Conservation (phyloP, 164 flowering plant genomes). For the Paratinospora sagittata region DNA sequence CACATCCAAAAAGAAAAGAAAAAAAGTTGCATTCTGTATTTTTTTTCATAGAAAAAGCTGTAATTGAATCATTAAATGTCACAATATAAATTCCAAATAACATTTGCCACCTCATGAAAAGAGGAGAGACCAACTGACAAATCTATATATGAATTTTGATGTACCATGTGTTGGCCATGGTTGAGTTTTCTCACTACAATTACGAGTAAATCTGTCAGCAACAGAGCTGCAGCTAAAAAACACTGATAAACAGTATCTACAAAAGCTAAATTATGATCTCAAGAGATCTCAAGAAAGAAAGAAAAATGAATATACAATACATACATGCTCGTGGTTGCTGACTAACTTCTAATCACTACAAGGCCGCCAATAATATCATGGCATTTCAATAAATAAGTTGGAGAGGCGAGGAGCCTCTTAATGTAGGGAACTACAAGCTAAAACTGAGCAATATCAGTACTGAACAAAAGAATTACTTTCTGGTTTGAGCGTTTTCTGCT, state of each 20-base stretch:
- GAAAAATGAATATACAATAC: slow-evolving; percentile 6
- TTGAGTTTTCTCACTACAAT: too few relatives aligned
- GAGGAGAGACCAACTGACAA: background rate
- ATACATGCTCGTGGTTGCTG: slow-evolving; percentile 5
- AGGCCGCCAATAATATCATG: background rate
- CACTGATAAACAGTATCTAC: background rate
- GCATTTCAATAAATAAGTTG: background rate
- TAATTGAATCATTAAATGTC: too few relatives aligned
- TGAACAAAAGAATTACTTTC: slow-evolving; percentile 4
- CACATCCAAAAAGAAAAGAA: too few relatives aligned
- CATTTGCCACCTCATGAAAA: background rate
- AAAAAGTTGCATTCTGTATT: too few relatives aligned
- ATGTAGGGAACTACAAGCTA: background rate
- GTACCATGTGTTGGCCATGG: background rate
- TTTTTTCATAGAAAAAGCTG: too few relatives aligned
- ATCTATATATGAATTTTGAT: background rate
- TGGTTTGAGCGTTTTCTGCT: background rate
- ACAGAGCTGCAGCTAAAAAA: too few relatives aligned
- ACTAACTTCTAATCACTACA: slow-evolving; percentile 10
- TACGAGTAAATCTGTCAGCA: too few relatives aligned
- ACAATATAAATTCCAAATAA: too few relatives aligned
- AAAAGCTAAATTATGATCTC: background rate
- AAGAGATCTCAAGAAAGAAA: background rate
- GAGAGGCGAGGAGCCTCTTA: slow-evolving; percentile 12
- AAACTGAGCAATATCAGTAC: background rate